Evolutionary conservation across 176 grass and related monocot genomes (phyloP), one percentile per base, ranked within the genome.

Genomic region (Cocos nucifera): DNA sequence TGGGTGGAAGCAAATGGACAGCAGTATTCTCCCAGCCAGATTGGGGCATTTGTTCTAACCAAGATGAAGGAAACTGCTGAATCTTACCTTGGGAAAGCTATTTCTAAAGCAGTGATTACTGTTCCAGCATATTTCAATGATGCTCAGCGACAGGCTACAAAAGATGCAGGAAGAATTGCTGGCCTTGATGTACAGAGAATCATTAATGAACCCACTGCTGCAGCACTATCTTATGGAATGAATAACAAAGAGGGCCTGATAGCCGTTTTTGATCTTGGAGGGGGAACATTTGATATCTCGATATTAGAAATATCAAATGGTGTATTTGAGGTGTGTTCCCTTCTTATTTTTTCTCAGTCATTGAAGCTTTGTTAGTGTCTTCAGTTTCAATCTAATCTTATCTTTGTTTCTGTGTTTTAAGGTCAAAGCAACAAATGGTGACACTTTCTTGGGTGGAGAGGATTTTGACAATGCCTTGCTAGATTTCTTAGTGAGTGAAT

Each of bases 61-160:
- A 90, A 90, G 69, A 90, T 90, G 86, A 85, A 79, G 62, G 86
- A 90, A 65, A 90, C 82, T 27, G 82, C 82, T 21, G 82, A 90
- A 68, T 66, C 86, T 57, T 90, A 90, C 68, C 81, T 90, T 59
- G 75, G 82, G 4, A 85, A 85, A 72, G 82, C 78, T 15, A 39
- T 85, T 63, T 76, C 78, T 3, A 90, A 90, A 70, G 86, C 78
- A 9, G 86, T 90, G 26, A 79, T 85, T 35, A 90, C 86, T 14
- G 82, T 90, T 74, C 86, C 82, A 50, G 86, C 86, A 35, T 90
- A 85, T 56, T 90, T 90, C 35, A 82, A 85, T 58, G 86, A 90
- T 51, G 86, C 75, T 48, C 82, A 82, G 59, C 69, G 75, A 20
- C 82, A 90, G 54, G 86, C 86, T 57, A 90, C 86, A 49, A 85